Percentiles rank a stretch among this genome's conserved stretches.
These are phyloP conservation scores for Xylariaceae sp. DNA, from an alignment of 2,329 filamentous ascomycete genomes.

Conservation along the genomic window DNA sequence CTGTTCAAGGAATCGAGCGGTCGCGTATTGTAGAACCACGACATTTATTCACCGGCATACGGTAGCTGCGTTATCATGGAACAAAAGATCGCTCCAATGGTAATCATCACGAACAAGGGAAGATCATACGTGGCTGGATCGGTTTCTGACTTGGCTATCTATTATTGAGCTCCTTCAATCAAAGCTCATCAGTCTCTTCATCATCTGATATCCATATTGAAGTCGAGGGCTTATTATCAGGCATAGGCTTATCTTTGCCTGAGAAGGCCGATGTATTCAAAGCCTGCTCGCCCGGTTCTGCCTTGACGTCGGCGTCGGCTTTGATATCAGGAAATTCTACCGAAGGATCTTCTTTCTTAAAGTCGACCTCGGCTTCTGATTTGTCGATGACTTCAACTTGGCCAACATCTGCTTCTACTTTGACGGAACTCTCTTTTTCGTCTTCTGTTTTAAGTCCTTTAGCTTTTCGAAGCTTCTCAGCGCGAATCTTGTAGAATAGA, in stretches of 20 bases:
- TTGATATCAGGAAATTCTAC: constrained; percentile 8
- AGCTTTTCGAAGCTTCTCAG: constrained; percentile 42
- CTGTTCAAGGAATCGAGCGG: background rate
- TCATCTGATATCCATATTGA: constrained; percentile 28
- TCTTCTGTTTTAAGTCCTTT: constrained; percentile 22
- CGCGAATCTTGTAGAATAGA: constrained; percentile 67
- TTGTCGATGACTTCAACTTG: background rate
- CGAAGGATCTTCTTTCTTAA: constrained; percentile 7
- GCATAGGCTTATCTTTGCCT: constrained; percentile 11
- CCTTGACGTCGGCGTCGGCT: constrained; percentile 11
- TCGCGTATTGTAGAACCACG: background rate
- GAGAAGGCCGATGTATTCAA: constrained; percentile 4
- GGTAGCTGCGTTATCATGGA: background rate
- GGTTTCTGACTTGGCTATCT: too few relatives aligned
- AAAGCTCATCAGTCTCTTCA: constrained; percentile 29
- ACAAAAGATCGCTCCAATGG: too few relatives aligned
- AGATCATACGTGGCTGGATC: too few relatives aligned
- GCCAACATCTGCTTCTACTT: constrained; percentile 6
- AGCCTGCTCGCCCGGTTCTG: constrained; percentile 3
- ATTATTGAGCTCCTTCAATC: constrained; percentile 3
- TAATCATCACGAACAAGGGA: too few relatives aligned
- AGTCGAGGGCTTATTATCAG: constrained; percentile 13
- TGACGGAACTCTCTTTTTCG: constrained; percentile 3
- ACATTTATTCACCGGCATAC: background rate
- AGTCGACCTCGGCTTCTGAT: background rate